These are phyloP conservation scores for Termitomyces sp. DNA, from an alignment of 768 basidiomycete genomes.

Conservation along the genomic window DNA sequence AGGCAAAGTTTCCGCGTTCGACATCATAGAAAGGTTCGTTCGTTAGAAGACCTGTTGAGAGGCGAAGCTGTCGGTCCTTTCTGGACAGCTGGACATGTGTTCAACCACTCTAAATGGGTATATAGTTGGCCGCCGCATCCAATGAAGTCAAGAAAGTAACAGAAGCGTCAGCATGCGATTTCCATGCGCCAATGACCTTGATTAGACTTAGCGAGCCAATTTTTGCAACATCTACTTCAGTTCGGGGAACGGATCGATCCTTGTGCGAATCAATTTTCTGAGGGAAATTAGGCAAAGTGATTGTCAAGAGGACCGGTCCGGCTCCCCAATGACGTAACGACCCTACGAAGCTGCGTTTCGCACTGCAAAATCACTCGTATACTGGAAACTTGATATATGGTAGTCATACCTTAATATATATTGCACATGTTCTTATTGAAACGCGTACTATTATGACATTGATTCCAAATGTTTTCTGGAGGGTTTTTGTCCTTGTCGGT, in stretches of 20 bases:
- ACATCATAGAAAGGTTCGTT: neutral
- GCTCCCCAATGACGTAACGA: neutral
- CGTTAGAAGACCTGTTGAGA: neutral
- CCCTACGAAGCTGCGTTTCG: no score
- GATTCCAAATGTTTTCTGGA: neutral
- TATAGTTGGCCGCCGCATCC: neutral
- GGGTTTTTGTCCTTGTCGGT: no score
- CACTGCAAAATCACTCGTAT: no score
- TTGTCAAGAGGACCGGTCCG: neutral
- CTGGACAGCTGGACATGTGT: neutral
- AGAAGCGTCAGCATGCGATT: neutral
- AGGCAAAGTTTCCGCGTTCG: neutral
- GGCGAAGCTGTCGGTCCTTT: neutral
- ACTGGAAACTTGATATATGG: no score
- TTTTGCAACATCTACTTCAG: neutral
- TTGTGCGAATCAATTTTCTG: no score
- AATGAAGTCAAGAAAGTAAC: neutral
- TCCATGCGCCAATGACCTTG: neutral
- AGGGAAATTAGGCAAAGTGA: neutral
- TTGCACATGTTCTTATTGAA: no score
- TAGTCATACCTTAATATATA: no score
- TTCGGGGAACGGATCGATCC: neutral
- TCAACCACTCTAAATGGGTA: neutral
- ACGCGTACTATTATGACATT: neutral
- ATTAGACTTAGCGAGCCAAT: neutral